Percentiles rank a stretch among this genome's conserved stretches.
These are phyloP conservation scores for Marasmius oreades DNA, from an alignment of 1,284 basidiomycete genomes.

Conservation along the genomic window DNA sequence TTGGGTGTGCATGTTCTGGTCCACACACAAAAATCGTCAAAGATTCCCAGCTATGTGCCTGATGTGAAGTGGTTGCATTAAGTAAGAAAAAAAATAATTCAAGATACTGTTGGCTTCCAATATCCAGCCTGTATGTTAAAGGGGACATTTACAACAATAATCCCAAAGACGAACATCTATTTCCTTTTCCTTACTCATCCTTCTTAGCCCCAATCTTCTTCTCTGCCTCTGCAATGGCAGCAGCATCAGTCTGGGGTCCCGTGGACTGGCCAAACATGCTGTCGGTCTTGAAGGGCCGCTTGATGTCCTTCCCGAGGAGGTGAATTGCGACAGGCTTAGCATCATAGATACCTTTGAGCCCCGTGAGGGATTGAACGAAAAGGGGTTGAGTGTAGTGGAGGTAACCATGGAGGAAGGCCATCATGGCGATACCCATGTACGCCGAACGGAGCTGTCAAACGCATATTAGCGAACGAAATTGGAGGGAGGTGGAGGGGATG, in stretches of 20 bases:
- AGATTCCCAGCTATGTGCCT: too few relatives aligned
- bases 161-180: too few relatives aligned
- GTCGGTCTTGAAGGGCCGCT: slow-evolving; percentile 87
- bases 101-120: too few relatives aligned
- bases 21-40: too few relatives aligned
- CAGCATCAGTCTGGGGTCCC: slow-evolving; percentile 80
- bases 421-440: slow-evolving; percentile 83
- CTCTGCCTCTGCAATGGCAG: slow-evolving; percentile 84
- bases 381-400: slow-evolving; percentile 89
- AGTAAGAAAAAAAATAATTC: too few relatives aligned
- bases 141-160: too few relatives aligned
- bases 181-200: slow-evolving; percentile 52
- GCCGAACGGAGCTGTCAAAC: slow-evolving; percentile 57
- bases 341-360: slow-evolving; percentile 82
- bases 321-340: slow-evolving; percentile 81
- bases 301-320: slow-evolving; percentile 78
- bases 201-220: slow-evolving; percentile 77
- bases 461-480: background rate
- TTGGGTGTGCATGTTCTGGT: too few relatives aligned
- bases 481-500: background rate
- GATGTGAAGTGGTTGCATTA: too few relatives aligned
- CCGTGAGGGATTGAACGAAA: slow-evolving; percentile 90
- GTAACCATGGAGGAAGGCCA: slow-evolving; percentile 87
- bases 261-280: slow-evolving; percentile 64
- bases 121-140: too few relatives aligned